Conservation (phyloP, 805 yeast species). For the Metschnikowia hibisci region DNA sequence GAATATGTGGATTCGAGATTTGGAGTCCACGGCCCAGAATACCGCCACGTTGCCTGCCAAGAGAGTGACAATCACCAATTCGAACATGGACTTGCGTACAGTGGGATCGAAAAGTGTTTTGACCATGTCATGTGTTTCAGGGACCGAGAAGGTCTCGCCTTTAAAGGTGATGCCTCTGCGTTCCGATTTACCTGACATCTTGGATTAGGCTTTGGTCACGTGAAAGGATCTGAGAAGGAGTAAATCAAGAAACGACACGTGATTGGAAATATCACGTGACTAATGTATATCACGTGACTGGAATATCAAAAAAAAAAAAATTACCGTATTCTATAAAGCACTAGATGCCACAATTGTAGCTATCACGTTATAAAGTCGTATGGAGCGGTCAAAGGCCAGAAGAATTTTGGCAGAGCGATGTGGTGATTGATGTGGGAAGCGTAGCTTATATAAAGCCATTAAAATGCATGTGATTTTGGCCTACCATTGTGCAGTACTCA, state of each 20-base stretch:
- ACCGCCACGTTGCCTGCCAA: constrained; percentile 31
- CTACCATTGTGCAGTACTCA: constrained; percentile 4
- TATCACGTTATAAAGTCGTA: no score
- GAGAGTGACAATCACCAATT: constrained; percentile 49
- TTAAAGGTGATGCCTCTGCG: constrained; percentile 39
- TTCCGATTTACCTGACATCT: neutral
- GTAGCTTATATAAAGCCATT: neutral
- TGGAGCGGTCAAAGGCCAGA: no score
- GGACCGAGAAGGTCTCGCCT: constrained; percentile 46
- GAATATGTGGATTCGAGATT: constrained; percentile 35
- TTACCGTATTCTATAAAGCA: no score
- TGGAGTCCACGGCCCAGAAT: constrained; percentile 26
- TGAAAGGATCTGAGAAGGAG: no score
- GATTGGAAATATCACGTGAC: no score
- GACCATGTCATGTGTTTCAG: constrained; percentile 80
- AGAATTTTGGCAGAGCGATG: neutral
- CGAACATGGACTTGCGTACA: constrained; percentile 62
- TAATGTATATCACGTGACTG: no score
- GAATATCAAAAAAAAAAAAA: no score
- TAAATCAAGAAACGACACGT: no score
- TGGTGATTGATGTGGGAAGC: neutral
- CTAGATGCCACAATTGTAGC: no score
- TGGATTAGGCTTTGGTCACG: neutral
- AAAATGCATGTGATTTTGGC: constrained; percentile 5
- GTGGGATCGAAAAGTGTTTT: constrained; percentile 76